These are phyloP conservation scores for Begonia fuchsioides DNA, from an alignment of 306 rosid genomes.

Conservation along the genomic window DNA sequence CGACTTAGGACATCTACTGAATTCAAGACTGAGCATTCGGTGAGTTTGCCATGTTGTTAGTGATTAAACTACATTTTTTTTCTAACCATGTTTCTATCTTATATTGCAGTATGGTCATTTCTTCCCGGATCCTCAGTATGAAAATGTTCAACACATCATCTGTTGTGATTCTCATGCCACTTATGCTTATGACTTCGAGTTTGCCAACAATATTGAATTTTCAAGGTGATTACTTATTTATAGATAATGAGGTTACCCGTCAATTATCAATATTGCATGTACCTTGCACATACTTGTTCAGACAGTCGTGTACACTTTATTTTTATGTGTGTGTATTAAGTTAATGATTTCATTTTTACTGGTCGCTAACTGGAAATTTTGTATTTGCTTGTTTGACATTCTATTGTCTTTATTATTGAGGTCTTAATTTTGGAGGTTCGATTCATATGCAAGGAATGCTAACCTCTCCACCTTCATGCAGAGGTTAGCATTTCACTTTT, in stretches of 20 bases:
- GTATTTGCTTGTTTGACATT: too few species aligned
- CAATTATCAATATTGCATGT: too few species aligned
- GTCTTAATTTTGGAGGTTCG: too few species aligned
- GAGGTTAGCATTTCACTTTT: too few species aligned
- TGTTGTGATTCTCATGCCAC: slow-evolving; percentile 97
- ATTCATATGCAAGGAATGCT: too few species aligned
- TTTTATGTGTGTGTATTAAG: too few species aligned
- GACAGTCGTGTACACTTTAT: too few species aligned
- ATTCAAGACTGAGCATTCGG: slow-evolving; percentile 76
- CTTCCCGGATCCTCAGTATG: slow-evolving; percentile 97
- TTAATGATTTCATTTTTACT: too few species aligned
- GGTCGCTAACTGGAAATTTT: too few species aligned
- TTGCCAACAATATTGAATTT: slow-evolving; percentile 70
- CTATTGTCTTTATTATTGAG: too few species aligned
- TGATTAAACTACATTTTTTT: slow-evolving; percentile 11
- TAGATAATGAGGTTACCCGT: background rate
- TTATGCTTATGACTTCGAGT: slow-evolving; percentile 89
- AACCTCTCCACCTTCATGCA: too few species aligned
- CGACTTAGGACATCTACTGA: slow-evolving; percentile 85
- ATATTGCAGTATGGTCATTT: slow-evolving; percentile 91
- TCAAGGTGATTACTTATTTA: slow-evolving; percentile 40
- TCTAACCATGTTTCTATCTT: slow-evolving; percentile 9
- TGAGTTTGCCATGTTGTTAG: slow-evolving; percentile 31
- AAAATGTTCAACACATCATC: slow-evolving; percentile 89
- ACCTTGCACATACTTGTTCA: too few species aligned